Percentiles rank a stretch among this genome's conserved stretches.
phyloP scores from a whole-genome alignment of 2,329 filamentous ascomycete genomes.

The Exophiala lecanii-corni region DNA sequence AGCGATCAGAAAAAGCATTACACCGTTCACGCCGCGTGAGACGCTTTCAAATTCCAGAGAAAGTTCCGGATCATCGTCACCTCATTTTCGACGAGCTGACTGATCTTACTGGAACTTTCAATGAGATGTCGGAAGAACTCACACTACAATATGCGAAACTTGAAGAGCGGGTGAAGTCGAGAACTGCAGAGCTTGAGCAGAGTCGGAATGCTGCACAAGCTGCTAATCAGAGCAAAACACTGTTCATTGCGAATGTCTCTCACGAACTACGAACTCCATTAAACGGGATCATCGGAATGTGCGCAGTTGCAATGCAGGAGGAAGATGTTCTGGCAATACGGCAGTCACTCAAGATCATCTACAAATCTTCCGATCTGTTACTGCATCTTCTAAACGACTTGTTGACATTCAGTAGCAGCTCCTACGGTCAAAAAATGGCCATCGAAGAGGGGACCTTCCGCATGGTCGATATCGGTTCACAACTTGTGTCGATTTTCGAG shows the following conservation, averaged over 20 bases:
- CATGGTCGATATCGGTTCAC: slow-evolving; percentile 72
- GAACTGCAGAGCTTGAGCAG: slow-evolving; percentile 76
- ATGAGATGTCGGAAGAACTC: slow-evolving; percentile 87
- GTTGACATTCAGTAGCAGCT: slow-evolving; percentile 87
- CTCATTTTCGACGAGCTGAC: slow-evolving; percentile 76
- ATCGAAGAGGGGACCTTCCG: slow-evolving; percentile 81
- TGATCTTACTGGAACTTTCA: slow-evolving; percentile 80
- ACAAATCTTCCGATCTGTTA: slow-evolving; percentile 77
- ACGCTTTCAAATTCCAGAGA: slow-evolving; percentile 73
- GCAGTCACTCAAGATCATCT: slow-evolving; percentile 77
- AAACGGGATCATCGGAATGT: slow-evolving; percentile 94
- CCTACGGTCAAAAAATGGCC: slow-evolving; percentile 76
- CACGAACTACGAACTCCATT: slow-evolving; percentile 86
- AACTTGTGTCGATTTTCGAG: slow-evolving; percentile 79
- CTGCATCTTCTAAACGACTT: slow-evolving; percentile 82
- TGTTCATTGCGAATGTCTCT: slow-evolving; percentile 92
- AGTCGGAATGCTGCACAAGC: slow-evolving; percentile 87
- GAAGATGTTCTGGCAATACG: slow-evolving; percentile 72
- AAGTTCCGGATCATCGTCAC: slow-evolving; percentile 69
- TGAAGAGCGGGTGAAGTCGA: slow-evolving; percentile 75
- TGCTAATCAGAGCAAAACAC: slow-evolving; percentile 89
- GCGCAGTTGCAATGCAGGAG: slow-evolving; percentile 85
- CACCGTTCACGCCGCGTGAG: slow-evolving; percentile 18
- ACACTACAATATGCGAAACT: slow-evolving; percentile 77
- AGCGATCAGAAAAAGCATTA: slow-evolving; percentile 3